phyloP scores from a whole-genome alignment of 73 alveolate species.

The Loxodes magnus region DNA sequence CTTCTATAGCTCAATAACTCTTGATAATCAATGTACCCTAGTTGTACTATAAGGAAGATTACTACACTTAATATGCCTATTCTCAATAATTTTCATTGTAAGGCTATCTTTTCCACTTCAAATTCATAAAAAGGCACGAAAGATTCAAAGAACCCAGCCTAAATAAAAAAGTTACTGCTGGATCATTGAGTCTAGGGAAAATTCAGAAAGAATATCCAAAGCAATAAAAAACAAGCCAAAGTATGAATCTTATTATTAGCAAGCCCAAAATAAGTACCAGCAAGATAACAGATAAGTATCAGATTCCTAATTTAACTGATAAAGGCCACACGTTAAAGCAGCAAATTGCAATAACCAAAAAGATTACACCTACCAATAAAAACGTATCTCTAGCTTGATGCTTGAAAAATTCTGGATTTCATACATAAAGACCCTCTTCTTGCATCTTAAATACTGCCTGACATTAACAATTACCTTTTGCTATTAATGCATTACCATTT shows the following conservation, averaged over 20 bases:
- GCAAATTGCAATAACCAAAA: constrained; percentile 1
- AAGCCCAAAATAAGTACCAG: constrained; percentile 1
- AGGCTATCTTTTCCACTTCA: too few relatives aligned
- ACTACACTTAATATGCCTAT: too few relatives aligned
- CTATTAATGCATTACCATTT: too few relatives aligned
- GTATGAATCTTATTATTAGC: constrained; percentile 4
- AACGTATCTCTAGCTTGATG: too few relatives aligned
- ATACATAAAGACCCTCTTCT: too few relatives aligned
- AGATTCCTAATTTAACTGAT: constrained; percentile 14
- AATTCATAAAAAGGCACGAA: background rate
- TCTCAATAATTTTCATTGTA: too few relatives aligned
- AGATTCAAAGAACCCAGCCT: constrained; percentile 19
- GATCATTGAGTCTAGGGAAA: constrained; percentile 16
- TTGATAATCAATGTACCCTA: too few relatives aligned
- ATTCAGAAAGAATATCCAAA: constrained; percentile 14
- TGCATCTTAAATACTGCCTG: too few relatives aligned
- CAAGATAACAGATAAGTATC: constrained; percentile 12
- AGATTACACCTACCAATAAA: background rate
- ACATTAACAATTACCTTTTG: too few relatives aligned
- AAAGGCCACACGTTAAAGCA: constrained; percentile 18
- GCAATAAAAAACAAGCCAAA: background rate
- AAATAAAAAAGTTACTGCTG: background rate
- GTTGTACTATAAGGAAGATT: too few relatives aligned
- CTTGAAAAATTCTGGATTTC: too few relatives aligned
- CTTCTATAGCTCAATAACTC: too few relatives aligned